Conservation (phyloP, 768 basidiomycete genomes). For the Mycena vulgaris region DNA sequence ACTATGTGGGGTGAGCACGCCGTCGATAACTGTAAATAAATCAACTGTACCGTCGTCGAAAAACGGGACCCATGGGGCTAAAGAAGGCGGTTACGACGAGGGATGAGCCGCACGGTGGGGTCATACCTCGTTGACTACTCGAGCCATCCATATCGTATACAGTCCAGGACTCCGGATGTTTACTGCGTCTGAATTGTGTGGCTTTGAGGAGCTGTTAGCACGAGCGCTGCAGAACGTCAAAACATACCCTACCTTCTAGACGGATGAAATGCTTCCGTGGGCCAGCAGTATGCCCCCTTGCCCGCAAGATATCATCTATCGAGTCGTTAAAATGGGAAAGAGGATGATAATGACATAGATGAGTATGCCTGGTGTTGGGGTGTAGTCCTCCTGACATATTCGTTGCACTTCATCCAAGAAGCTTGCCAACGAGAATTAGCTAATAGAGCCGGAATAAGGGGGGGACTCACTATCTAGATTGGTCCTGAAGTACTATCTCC, state of each 20-base stretch:
- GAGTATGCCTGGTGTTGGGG: conserved; percentile 66
- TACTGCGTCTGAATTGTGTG: too few relatives aligned
- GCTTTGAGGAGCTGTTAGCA: conserved; percentile 26
- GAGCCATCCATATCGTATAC: conserved; percentile 80
- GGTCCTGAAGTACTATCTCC: conserved; percentile 67
- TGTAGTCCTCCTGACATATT: conserved; percentile 65
- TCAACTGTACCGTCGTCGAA: too few relatives aligned
- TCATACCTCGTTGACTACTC: conserved; percentile 67
- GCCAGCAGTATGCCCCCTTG: conserved; percentile 74
- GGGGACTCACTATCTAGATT: conserved; percentile 74
- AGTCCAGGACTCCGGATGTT: conserved; percentile 67
- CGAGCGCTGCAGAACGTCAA: neutral
- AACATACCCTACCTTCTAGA: conserved; percentile 58
- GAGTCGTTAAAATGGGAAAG: conserved; percentile 5
- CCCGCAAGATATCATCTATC: conserved; percentile 74
- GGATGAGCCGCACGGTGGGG: too few relatives aligned
- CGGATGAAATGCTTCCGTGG: conserved; percentile 74
- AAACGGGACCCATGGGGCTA: conserved; percentile 78
- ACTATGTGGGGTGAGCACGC: too few relatives aligned
- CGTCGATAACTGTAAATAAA: too few relatives aligned
- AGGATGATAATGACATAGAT: too few relatives aligned
- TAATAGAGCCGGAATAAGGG: too few relatives aligned
- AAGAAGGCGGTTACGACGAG: neutral
- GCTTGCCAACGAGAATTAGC: too few relatives aligned
- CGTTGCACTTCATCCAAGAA: conserved; percentile 72